phyloP scores from a whole-genome alignment of 1,284 basidiomycete genomes.

The Pyrrhoderma lamaoense region DNA sequence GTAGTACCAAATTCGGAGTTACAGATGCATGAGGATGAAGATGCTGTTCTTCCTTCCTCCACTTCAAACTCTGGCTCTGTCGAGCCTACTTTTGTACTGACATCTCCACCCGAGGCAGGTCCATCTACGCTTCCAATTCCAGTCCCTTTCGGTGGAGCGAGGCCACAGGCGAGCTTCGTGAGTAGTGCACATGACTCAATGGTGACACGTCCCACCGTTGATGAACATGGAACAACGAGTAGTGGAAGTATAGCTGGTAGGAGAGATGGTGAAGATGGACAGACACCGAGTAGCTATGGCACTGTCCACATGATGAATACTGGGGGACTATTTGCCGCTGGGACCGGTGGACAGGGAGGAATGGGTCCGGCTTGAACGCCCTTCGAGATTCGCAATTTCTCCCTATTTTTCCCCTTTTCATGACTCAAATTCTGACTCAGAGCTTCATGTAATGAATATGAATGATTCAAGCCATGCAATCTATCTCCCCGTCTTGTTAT shows the following conservation, averaged over 20 bases:
- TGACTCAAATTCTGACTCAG: too few relatives aligned
- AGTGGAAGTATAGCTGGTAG: slow-evolving; percentile 2
- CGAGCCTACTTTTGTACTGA: slow-evolving; percentile 2
- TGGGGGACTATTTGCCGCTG: not conserved
- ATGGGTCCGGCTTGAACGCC: not conserved
- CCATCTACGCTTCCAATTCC: not conserved
- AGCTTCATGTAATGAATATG: too few relatives aligned
- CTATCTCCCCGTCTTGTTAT: too few relatives aligned
- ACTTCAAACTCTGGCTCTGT: not conserved
- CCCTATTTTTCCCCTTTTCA: too few relatives aligned
- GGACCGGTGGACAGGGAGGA: not conserved
- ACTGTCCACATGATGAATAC: not conserved
- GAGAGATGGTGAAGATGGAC: not conserved
- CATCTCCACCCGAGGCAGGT: slow-evolving; percentile 4
- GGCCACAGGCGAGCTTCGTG: slow-evolving; percentile 10
- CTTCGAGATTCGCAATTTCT: too few relatives aligned
- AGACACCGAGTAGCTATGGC: not conserved
- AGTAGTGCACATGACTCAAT: slow-evolving; percentile 16
- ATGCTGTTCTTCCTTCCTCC: not conserved
- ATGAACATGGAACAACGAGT: slow-evolving; percentile 10
- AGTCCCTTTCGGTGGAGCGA: not conserved
- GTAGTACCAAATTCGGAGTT: not conserved
- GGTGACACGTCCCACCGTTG: slow-evolving; percentile 8
- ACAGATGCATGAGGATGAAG: not conserved
- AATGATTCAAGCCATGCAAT: too few relatives aligned